A percentile compares a stretch with the other conserved stretches of the same genome.
Conservation (phyloP, 805 yeast species). For the Sugiyamaella valdiviana region DNA sequence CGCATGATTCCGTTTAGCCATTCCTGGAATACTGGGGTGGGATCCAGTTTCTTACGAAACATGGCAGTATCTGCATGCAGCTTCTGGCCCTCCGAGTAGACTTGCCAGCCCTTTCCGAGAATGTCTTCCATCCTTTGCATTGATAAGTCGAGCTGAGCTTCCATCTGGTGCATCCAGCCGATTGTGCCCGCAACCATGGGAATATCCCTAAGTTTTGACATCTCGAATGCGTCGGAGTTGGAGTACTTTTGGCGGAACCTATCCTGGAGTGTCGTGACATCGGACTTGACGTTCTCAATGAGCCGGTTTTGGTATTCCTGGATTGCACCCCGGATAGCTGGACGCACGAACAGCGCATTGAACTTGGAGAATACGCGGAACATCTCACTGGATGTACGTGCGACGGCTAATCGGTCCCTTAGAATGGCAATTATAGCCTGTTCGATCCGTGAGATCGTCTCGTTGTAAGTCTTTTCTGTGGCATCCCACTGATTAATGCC, state of each 20-base stretch:
- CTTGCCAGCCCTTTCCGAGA: slow-evolving; percentile 56
- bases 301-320: slow-evolving; percentile 53
- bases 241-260: slow-evolving; percentile 34
- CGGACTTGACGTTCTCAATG: slow-evolving; percentile 43
- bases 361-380: slow-evolving; percentile 46
- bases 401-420: slow-evolving; percentile 34
- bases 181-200: slow-evolving; percentile 44
- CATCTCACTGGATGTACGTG: slow-evolving; percentile 43
- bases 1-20: slow-evolving; percentile 43
- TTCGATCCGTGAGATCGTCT: slow-evolving; percentile 42
- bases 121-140: slow-evolving; percentile 43
- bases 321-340: slow-evolving; percentile 51
- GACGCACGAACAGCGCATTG: slow-evolving; percentile 44
- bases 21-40: slow-evolving; percentile 35
- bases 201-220: slow-evolving; percentile 40
- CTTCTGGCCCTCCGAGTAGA: slow-evolving; percentile 60
- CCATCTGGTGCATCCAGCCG: slow-evolving; percentile 49
- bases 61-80: slow-evolving; percentile 45
- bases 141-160: slow-evolving; percentile 39
- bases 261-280: slow-evolving; percentile 39
- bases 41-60: slow-evolving; percentile 43
- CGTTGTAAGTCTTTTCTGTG: slow-evolving; percentile 39
- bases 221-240: slow-evolving; percentile 29
- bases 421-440: slow-evolving; percentile 38
- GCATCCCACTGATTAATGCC: slow-evolving; percentile 35